Percentiles rank a stretch among this genome's conserved stretches.
phyloP scores from a whole-genome alignment of 345 rosid species.

The Gynandropsis gynandra region DNA sequence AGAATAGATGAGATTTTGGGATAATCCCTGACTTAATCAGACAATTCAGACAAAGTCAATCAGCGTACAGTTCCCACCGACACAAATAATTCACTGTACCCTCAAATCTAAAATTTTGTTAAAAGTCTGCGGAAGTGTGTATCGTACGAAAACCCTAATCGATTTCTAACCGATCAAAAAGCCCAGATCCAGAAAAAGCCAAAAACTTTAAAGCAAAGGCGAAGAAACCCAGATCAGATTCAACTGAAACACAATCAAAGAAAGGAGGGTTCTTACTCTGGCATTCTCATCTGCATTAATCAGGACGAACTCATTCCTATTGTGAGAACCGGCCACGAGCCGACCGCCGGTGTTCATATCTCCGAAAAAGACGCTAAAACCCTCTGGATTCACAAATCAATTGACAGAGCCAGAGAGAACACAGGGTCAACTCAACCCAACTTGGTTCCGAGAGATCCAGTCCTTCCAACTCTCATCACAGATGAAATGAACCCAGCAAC shows the following conservation, averaged over 20 bases:
- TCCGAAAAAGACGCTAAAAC: constrained; percentile 4
- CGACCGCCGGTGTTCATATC: constrained; percentile 65
- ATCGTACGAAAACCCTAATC: constrained; percentile 6
- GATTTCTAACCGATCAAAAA: not conserved
- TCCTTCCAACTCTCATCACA: constrained; percentile 18
- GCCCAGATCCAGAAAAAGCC: constrained; percentile 23
- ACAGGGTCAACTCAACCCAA: constrained; percentile 10
- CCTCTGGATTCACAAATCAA: not conserved
- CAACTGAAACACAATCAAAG: not conserved
- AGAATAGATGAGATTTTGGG: not conserved
- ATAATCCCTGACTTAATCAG: not conserved
- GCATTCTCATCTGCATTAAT: constrained; percentile 73
- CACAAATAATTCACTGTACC: constrained; percentile 18
- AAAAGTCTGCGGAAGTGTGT: not conserved
- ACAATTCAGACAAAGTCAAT: not conserved
- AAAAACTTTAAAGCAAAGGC: constrained; percentile 9
- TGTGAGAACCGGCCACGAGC: constrained; percentile 89
- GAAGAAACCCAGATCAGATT: not conserved
- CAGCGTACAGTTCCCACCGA: constrained; percentile 16
- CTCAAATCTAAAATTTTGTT: not conserved
- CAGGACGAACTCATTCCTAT: constrained; percentile 77
- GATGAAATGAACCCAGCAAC: not conserved
- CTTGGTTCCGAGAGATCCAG: constrained; percentile 14
- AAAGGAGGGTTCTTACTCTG: constrained; percentile 39
- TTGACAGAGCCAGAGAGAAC: constrained; percentile 6